These are phyloP conservation scores for Lycium barbarum DNA, from an alignment of 257 asterid genomes.

Conservation along the genomic window DNA sequence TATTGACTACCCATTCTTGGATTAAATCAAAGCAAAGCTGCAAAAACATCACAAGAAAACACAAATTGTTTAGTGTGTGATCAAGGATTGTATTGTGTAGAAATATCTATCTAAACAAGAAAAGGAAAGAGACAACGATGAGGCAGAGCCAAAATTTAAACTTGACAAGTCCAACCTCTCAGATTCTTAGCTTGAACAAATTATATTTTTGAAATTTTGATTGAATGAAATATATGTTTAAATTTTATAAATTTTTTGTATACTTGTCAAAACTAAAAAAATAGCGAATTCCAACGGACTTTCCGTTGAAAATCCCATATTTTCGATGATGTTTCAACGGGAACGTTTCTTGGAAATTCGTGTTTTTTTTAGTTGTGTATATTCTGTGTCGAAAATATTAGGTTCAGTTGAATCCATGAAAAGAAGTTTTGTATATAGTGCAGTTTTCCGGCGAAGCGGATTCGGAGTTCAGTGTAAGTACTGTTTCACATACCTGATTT, in stretches of 20 bases:
- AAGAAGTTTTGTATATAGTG: background rate
- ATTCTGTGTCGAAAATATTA: background rate
- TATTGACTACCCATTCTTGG: conserved; percentile 35
- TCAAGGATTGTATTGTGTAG: background rate
- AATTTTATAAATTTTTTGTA: background rate
- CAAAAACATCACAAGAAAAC: background rate
- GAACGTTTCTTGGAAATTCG: too few relatives aligned
- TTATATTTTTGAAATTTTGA: background rate
- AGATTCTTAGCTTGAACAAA: background rate
- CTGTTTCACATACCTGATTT: conserved; percentile 25
- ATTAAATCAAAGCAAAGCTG: conserved; percentile 39
- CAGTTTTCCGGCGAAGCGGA: background rate
- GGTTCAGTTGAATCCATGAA: background rate
- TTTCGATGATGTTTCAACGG: too few relatives aligned
- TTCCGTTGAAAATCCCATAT: too few relatives aligned
- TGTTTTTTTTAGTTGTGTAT: background rate
- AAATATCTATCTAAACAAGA: background rate
- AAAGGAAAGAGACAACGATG: background rate
- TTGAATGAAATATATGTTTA: background rate
- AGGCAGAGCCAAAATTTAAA: background rate
- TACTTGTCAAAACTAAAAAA: background rate
- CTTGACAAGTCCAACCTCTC: background rate
- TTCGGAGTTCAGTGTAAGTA: background rate
- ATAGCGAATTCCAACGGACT: too few relatives aligned
- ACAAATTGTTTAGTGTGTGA: background rate